Evolutionary conservation across 805 yeast genomes (phyloP), one percentile per base, ranked within the genome.

Genomic region (Ascoidea asiatica): DNA sequence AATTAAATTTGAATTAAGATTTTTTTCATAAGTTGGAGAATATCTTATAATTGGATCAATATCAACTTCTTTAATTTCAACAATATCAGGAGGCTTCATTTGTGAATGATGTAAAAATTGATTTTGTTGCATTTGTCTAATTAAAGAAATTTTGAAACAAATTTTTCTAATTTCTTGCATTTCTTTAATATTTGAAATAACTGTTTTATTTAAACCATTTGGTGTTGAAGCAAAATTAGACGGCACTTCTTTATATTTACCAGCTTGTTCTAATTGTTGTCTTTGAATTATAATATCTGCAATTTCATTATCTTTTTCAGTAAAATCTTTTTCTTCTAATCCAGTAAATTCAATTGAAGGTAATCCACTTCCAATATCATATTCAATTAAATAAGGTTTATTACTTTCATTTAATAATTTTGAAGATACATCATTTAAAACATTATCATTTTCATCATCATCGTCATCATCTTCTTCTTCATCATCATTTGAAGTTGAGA

Each of bases 121-220:
- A 43, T 81, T 85, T 18, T 82, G 82, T 61, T 92, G 97, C 81
- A 92, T 81, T 56, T 89, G 89, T 51, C 95, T 70, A 47, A 92
- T 85, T 42, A 88, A 65, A 4, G 90, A 79, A 19, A 92, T 85
- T 59, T 89, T 89, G 63, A 87, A 84, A 58, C 97, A 89, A 4
- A 86, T 70, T 50, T 80, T 83, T 46, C 98, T 68, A 35, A 92
- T 83, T 52, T 87, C 87, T 63, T 90, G 97, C 70, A 92, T 85
- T 50, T 81, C 74, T 1, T 69, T 64, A 39, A 92, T 79, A 53
- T 89, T 92, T 19, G 72, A 70, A 52, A 74, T 69, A 45, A 85
- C 64, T 6, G 76, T 64, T 15, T 71, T 68, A 46, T 78, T 75
- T 42, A 87, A 65, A 0, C 95, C 95, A 17, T 67, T 66, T 15